Base-by-base conservation (phyloP, 2,329 filamentous ascomycete genomes). In the Penicillium sp. region DNA sequence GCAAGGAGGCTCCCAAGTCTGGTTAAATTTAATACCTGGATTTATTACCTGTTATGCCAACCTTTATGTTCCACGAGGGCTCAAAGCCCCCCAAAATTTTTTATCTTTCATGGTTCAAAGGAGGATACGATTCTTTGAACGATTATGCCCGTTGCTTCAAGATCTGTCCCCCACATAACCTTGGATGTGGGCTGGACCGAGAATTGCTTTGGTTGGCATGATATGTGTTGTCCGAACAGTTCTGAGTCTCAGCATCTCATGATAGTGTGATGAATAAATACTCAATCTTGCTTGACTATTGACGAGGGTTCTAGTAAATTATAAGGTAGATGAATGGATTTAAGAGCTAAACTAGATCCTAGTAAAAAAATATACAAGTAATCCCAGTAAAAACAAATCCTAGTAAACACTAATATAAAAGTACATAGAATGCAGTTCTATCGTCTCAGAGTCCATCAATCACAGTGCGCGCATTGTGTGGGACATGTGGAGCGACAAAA, bases 1-100 rank as follows among this genome's bases (percentile, higher is more conserved):
- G 87, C 80, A 97, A 97, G 87, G 92, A 97, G 82, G 90, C 90
- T 77, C 89, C 77, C 66, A 69, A 58, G 38, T 28, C 41, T 48
- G 62, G 69, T 62, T 66, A 67, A 66, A 49, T 59, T 56, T 57
- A 51, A 58, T 61, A 47, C 48, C 56, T 59, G 61, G 60, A 61
- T 61, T 51, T 59, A 44, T 58, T 62, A 59, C 63, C 53, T 67
- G 55, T 67, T 63, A 68, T 64, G 65, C 67, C 64, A 67, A 61
- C 63, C 67, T 53, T 66, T 65, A 61, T 60, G 65, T 66, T 61
- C 61, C 63, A 64, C 58, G 64, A 64, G 59, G 64, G 66, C 57
- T 58, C 55, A 57, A 56, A 51, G 51, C 43, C 50, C 48, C 54
- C 55, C 53, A 40, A 62, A 64, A 63, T 54, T 64, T 66, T 66